Evolutionary conservation across 257 asterid species (phyloP), one percentile per base, ranked within the genome.

Genomic region (Nicotiana obtusifolia): DNA sequence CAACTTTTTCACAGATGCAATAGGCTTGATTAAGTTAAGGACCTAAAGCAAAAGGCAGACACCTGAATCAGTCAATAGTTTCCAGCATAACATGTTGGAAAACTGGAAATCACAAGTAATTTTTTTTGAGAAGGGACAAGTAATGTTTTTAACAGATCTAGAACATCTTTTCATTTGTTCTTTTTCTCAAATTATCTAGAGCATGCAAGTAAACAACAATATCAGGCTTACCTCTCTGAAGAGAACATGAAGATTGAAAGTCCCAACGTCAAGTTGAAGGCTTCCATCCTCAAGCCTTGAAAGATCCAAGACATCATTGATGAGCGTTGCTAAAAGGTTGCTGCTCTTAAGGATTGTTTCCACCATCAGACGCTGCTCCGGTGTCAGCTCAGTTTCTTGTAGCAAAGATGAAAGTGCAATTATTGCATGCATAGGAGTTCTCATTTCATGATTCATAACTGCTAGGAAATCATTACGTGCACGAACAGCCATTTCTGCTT

Each of bases 371-470:
- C 99, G 97, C 65, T 96, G 99, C 93, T 96, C 99, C 14, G 98
- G 98, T 30, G 93, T 88, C 81, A 96, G 85, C 81, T 92, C 93
- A 10, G 97, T 94, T 85, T 96, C 99, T 88, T 90, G 98, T 76
- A 96, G 82, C 81, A 96, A 89, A 71, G 98, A 93, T 7, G 98
- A 94, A 77, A 96, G 97, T 52, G 98, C 97, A 76, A 92, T 92
- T 82, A 94, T 90, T 41, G 98, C 98, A 87, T 96, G 99, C 97
- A 96, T 93, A 9, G 99, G 98, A 61, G 98, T 96, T 84, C 99
- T 89, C 99, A 96, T 96, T 82, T 96, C 99, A 85, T 96, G 99
- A 87, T 96, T 96, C 98, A 96, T 94, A 62, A 96, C 99, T 7
- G 97, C 97, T 88, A 96, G 86, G 90, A 96, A 96, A 89, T 96